Evolutionary conservation across 352 stramenopile species (phyloP).

Genomic region (Saprolegnia diclina): DNA sequence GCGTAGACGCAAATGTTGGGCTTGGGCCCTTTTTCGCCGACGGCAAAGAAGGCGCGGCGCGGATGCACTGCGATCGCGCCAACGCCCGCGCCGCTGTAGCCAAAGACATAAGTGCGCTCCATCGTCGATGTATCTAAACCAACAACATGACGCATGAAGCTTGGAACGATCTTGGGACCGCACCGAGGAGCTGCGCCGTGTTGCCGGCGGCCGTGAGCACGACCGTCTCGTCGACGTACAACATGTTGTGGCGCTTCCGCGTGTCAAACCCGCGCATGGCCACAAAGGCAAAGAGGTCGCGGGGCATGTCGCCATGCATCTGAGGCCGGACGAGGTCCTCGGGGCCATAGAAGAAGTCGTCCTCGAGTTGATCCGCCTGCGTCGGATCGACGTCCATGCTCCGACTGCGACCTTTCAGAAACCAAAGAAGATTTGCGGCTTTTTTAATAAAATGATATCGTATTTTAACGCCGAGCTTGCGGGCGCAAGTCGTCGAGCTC

Average conservation of each 20-base stretch:
- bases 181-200: conserved; percentile 52
- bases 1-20: conserved; percentile 85
- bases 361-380: not conserved
- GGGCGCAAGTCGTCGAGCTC: too few species aligned
- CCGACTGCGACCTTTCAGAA: too few species aligned
- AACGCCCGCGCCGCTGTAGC: conserved; percentile 54
- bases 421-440: too few species aligned
- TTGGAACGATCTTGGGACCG: conserved; percentile 24
- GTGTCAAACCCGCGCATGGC: conserved; percentile 59
- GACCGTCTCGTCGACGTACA: conserved; percentile 61
- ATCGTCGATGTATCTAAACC: conserved; percentile 30
- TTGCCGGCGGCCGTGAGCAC: conserved; percentile 66
- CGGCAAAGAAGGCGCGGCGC: conserved; percentile 64
- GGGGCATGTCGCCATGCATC: conserved; percentile 58
- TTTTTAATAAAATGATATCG: too few species aligned
- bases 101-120: conserved; percentile 55
- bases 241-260: conserved; percentile 58
- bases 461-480: too few species aligned
- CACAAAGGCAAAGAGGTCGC: conserved; percentile 63
- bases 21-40: conserved; percentile 84
- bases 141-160: not conserved
- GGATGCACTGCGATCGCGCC: conserved; percentile 69
- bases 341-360: conserved; percentile 25
- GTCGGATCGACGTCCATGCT: not conserved
- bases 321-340: conserved; percentile 22